Percentiles rank a stretch among this genome's conserved stretches.
Conservation (phyloP, 169 alveolate species). For the Perkinsus olseni region DNA sequence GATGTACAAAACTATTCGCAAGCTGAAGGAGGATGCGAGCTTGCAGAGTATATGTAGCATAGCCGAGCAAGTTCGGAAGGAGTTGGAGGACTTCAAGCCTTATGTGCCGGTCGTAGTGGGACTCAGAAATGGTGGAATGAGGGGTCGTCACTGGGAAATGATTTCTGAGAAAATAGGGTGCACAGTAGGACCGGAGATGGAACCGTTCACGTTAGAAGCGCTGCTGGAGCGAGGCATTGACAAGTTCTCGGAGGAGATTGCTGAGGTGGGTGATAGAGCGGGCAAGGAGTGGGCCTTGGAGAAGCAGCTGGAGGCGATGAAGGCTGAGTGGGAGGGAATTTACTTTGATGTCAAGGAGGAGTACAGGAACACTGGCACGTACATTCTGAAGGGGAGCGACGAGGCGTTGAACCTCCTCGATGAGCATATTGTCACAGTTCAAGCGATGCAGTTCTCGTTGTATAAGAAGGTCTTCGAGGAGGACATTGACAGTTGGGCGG, state of each 20-base stretch:
- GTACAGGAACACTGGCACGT: conserved; percentile 64
- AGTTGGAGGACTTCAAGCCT: conserved; percentile 72
- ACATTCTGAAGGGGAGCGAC: conserved; percentile 58
- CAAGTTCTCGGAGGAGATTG: conserved; percentile 49
- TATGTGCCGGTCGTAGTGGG: conserved; percentile 77
- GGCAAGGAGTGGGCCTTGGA: conserved; percentile 70
- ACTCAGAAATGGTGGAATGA: conserved; percentile 80
- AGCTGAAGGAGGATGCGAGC: conserved; percentile 17
- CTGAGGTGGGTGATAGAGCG: conserved; percentile 77
- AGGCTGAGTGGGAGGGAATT: conserved; percentile 72
- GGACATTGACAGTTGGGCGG: conserved; percentile 77
- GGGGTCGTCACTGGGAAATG: conserved; percentile 78
- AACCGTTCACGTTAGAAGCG: conserved; percentile 62
- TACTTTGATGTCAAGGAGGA: conserved; percentile 60
- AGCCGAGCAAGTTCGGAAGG: conserved; percentile 53
- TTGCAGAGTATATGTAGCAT: conserved; percentile 14
- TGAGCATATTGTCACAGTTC: conserved; percentile 82
- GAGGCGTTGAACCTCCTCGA: conserved; percentile 79
- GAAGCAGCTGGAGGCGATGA: conserved; percentile 63
- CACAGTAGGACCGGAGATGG: conserved; percentile 59
- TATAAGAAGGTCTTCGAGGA: conserved; percentile 85
- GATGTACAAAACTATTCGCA: neutral
- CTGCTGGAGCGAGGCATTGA: conserved; percentile 63
- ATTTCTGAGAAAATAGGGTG: conserved; percentile 63
- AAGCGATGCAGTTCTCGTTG: conserved; percentile 83